Base-by-base conservation (phyloP, 2,329 filamentous ascomycete genomes). In the Proliferodiscus dingleyae region DNA sequence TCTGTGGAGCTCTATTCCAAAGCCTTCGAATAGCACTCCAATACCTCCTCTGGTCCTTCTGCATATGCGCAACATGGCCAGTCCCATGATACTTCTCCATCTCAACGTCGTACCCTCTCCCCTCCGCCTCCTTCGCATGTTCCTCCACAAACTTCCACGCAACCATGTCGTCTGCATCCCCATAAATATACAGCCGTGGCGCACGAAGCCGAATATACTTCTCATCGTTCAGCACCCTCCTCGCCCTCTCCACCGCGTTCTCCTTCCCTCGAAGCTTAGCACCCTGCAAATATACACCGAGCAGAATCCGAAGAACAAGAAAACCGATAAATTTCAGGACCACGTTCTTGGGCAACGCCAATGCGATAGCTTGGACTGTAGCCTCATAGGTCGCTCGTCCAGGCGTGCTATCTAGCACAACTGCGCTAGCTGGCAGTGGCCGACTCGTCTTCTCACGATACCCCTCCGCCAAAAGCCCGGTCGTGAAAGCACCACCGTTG, bases 331-430 rank as follows among this genome's bases (percentile, higher is more conserved):
- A 21, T 10, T 43, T 33, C 13, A 57, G 5, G 2, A 61, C 15
- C 1, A 46, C n/a, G 32, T 57, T 54, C 34, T 56, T 57, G 1
- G 59, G 59, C 38, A 64, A 19, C 15, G 50, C 47, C 23, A 58
- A 57, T 53, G 19, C 34, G 8, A 61, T 55, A 4, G 56, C 56
- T 6, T 43, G 45, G 2, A 56, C 23, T 1, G 50, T 52, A 8
- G 46, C 46, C 24, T 23, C 42, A 44, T 52, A 55, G n/a, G 41
- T 46, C 9, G 52, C 47, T 10, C 42, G 39, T 1, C 72, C 73
- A 1, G 72, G 72, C 0, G 66, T 64, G 50, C 67, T 71, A 53
- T 76, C 73, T 23, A 75, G 49, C 2, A 75, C 51, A 49, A 70
- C 64, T 1, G 64, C 66, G 5, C 34, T 48, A 15, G 70, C 48